Conservation (phyloP, 1,284 basidiomycete species). For the Macrocystidia cucumis region DNA sequence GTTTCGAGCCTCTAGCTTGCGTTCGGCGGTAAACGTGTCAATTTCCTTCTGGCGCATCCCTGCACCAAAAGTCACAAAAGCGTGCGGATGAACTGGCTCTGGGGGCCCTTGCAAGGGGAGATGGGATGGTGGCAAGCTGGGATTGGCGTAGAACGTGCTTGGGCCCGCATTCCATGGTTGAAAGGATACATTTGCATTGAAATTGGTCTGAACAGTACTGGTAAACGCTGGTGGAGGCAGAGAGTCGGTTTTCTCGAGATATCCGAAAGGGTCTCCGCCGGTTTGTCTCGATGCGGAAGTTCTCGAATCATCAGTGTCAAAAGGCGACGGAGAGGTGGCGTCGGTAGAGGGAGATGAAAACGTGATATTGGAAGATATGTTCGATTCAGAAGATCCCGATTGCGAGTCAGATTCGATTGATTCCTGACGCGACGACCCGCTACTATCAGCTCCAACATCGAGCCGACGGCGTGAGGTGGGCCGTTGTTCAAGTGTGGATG, state of each 20-base stretch:
- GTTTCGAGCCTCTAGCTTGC: constrained; percentile 58
- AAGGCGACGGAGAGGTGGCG: constrained; percentile 16
- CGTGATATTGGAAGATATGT: constrained; percentile 3
- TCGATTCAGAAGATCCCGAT: constrained; percentile 1
- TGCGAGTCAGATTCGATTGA: constrained; percentile 13
- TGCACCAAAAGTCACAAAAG: constrained; percentile 77
- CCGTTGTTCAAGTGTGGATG: constrained; percentile 14
- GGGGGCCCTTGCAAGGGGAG: constrained; percentile 33
- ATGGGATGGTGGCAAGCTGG: constrained; percentile 25
- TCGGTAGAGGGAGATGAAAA: constrained; percentile 12
- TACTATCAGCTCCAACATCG: constrained; percentile 6
- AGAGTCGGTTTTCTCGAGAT: constrained; percentile 30
- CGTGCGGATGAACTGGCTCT: constrained; percentile 56
- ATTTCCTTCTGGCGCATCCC: constrained; percentile 79
- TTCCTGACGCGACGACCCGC: constrained; percentile 9
- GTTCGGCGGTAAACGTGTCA: constrained; percentile 64
- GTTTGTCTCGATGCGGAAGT: constrained; percentile 7
- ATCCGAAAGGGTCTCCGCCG: constrained; percentile 44
- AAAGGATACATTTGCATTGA: constrained; percentile 21
- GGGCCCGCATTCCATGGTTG: constrained; percentile 24
- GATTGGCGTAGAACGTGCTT: constrained; percentile 24
- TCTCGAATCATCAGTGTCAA: constrained; percentile 2
- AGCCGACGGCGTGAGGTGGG: no score
- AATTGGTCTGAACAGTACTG: constrained; percentile 21
- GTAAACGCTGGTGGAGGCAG: constrained; percentile 16